phyloP scores from a whole-genome alignment of 2,329 filamentous ascomycete genomes.

The Huntiella bhutanensis region DNA sequence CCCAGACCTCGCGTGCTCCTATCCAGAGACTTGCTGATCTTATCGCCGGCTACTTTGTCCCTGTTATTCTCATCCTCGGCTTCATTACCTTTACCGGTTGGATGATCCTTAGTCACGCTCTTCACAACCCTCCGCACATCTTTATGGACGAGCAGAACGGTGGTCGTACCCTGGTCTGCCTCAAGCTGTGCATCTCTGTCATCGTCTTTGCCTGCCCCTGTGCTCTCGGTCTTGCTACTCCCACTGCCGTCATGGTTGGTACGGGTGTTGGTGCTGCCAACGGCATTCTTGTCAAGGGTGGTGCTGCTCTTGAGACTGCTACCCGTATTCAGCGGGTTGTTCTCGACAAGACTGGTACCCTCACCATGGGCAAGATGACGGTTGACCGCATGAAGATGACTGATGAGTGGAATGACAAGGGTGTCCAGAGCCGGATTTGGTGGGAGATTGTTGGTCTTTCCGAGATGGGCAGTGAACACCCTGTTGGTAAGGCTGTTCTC shows the following conservation, averaged over 20 bases:
- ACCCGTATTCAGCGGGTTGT: conserved; percentile 82
- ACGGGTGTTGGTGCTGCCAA: conserved; percentile 93
- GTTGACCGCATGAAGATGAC: conserved; percentile 55
- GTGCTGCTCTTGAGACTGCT: conserved; percentile 73
- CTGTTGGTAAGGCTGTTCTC: conserved; percentile 78
- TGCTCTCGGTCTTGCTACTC: conserved; percentile 84
- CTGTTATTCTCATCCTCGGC: conserved; percentile 68
- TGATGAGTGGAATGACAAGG: conserved; percentile 47
- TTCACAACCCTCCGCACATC: conserved; percentile 70
- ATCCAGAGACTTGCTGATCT: conserved; percentile 86
- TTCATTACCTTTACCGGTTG: conserved; percentile 70
- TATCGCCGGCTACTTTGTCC: conserved; percentile 86
- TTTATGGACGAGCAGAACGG: conserved; percentile 67
- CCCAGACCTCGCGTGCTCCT: conserved; percentile 81
- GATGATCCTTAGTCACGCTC: conserved; percentile 84
- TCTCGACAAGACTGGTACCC: conserved; percentile 87
- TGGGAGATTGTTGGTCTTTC: conserved; percentile 93
- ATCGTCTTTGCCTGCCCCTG: conserved; percentile 97
- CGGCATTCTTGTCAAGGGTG: conserved; percentile 94
- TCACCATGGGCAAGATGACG: conserved; percentile 90
- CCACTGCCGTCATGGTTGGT: conserved; percentile 96
- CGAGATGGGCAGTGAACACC: conserved; percentile 90
- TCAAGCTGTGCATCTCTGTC: conserved; percentile 94
- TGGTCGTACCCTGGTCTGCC: conserved; percentile 85
- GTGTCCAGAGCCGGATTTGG: conserved; percentile 59